Evolutionary conservation across 176 grass and related monocot species (phyloP), one percentile per base, ranked within the genome.

Genomic region (Musa acuminata): DNA sequence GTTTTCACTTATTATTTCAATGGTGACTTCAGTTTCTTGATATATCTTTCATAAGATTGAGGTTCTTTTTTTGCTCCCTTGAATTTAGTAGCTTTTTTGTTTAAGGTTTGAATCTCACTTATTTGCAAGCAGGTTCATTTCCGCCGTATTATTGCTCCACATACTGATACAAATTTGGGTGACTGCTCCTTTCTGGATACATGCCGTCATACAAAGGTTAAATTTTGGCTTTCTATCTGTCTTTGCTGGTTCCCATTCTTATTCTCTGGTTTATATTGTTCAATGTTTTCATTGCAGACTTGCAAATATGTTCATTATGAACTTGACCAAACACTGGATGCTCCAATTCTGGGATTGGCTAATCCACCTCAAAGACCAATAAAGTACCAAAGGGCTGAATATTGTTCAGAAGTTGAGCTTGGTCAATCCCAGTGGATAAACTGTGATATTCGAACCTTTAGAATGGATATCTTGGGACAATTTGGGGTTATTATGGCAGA

Each of bases 271-370:
- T 75, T 80, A 26, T 80, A 71, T 69, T 63, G 19, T 79, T 69
- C 3, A 16, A 64, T 11, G 2, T 65, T 52, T 52, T 77, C 74
- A 72, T 43, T 76, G 66, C 80, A 99, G 95, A 99, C 90, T 71
- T 99, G 95, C 84, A 99, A 99, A 79, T 99, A 99, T 82, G 95
- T 99, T 80, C 95, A 99, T 84, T 99, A 99, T 3, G 95, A 99
- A 81, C 90, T 94, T 87, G 95, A 99, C 82, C 95, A 91, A 78
- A 89, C 95, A 76, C 86, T 86, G 64, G 95, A 99, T 86, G 84
- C 88, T 83, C 82, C 88, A 82, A 90, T 94, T 82, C 55, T 81
- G 77, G 81, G 85, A 43, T 58, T 86, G 51, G 81, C 86, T 13
- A 75, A 72, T 76, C 74, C 83, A 59, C 90, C 84, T 51, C 86